Conservation (phyloP, 2,329 filamentous ascomycete genomes). For the Fusarium staphyleae region DNA sequence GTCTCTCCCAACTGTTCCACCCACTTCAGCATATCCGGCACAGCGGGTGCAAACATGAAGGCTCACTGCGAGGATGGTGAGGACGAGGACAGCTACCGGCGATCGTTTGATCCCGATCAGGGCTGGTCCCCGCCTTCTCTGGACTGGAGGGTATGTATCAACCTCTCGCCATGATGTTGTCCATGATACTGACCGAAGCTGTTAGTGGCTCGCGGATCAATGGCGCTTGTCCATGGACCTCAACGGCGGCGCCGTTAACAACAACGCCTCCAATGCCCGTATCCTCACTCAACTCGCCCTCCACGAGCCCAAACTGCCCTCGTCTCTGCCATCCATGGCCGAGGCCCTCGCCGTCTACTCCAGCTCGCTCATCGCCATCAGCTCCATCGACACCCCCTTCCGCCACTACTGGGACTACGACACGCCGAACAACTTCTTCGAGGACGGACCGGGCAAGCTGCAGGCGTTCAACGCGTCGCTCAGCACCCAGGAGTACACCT, state of each 20-base stretch:
- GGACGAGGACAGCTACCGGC: conserved; percentile 63
- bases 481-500: conserved; percentile 73
- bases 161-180: fast-evolving
- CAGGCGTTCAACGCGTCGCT: conserved; percentile 71
- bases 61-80: conserved; percentile 66
- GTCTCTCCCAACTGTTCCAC: conserved; percentile 73
- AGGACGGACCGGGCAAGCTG: conserved; percentile 50
- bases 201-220: conserved; percentile 55
- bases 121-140: conserved; percentile 44
- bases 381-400: conserved; percentile 66
- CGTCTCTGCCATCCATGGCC: conserved; percentile 69
- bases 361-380: conserved; percentile 69
- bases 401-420: conserved; percentile 61
- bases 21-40: conserved; percentile 61
- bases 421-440: conserved; percentile 45
- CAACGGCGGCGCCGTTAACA: conserved; percentile 60
- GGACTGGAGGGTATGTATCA: conserved; percentile 57
- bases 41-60: conserved; percentile 64
- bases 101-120: conserved; percentile 46
- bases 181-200: conserved; percentile 3
- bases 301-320: conserved; percentile 50
- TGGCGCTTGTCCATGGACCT: conserved; percentile 65
- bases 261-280: conserved; percentile 65
- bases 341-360: conserved; percentile 77
- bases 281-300: conserved; percentile 63